phyloP scores from a whole-genome alignment of 2,329 filamentous ascomycete species.

The Claviceps sp. region DNA sequence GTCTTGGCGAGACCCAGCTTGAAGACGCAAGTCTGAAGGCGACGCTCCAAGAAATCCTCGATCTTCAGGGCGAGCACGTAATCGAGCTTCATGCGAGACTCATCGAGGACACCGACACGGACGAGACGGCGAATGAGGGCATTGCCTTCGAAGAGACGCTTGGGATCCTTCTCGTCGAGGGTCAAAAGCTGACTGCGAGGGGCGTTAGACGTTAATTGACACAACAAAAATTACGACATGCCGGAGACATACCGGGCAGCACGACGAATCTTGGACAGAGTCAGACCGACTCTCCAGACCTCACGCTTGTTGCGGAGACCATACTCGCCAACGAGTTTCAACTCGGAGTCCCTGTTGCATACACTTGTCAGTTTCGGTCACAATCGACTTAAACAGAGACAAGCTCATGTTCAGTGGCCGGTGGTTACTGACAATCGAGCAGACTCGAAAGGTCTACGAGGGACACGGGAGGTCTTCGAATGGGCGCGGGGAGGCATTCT shows the following conservation, averaged over 20 bases:
- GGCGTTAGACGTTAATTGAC: slow-evolving; percentile 12
- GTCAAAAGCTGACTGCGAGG: slow-evolving; percentile 85
- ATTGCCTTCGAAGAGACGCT: slow-evolving; percentile 99
- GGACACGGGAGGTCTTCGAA: slow-evolving; percentile 99
- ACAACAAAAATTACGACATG: background rate
- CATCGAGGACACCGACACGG: slow-evolving; percentile 97
- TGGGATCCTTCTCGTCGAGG: slow-evolving; percentile 99
- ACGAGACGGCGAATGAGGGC: slow-evolving; percentile 99
- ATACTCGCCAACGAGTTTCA: slow-evolving; percentile 99
- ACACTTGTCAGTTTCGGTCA: slow-evolving; percentile 54
- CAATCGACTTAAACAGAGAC: slow-evolving; percentile 92
- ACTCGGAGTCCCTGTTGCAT: slow-evolving; percentile 79
- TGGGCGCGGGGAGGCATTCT: slow-evolving; percentile 49
- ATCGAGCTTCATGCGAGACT: slow-evolving; percentile 99
- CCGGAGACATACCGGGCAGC: slow-evolving; percentile 69
- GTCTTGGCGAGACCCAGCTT: slow-evolving; percentile 99
- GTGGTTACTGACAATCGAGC: slow-evolving; percentile 93
- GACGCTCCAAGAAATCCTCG: slow-evolving; percentile 99
- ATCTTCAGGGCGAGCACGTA: slow-evolving; percentile 99
- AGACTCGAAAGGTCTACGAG: slow-evolving; percentile 96
- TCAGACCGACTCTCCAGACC: slow-evolving; percentile 99
- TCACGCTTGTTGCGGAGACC: slow-evolving; percentile 99
- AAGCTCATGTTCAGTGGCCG: slow-evolving; percentile 98
- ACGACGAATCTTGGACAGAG: slow-evolving; percentile 99
- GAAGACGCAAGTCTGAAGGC: slow-evolving; percentile 99